Conservation (phyloP, 768 basidiomycete genomes). For the Amanita pallidorosea region DNA sequence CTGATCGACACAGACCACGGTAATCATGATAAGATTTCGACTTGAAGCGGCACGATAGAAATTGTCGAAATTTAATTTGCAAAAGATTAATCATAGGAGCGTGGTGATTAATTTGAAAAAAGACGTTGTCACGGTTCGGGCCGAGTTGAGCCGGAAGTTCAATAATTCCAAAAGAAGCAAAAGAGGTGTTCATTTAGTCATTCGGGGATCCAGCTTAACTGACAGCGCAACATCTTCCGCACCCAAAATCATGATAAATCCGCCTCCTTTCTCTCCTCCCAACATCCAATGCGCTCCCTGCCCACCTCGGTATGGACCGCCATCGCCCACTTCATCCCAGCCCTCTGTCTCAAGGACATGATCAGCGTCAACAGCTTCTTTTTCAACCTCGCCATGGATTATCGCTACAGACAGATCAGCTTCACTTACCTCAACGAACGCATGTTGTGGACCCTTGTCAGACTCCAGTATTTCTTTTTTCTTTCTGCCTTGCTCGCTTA, state of each 20-base stretch:
- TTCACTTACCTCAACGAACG: constrained; percentile 36
- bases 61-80: no score
- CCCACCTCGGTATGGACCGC: constrained; percentile 27
- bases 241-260: not conserved
- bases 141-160: no score
- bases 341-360: constrained; percentile 20
- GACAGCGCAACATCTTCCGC: not conserved
- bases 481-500: not conserved
- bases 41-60: no score
- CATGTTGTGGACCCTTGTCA: constrained; percentile 29
- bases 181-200: not conserved
- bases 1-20: no score
- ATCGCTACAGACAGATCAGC: constrained; percentile 35
- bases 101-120: no score
- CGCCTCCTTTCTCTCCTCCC: not conserved
- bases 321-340: constrained; percentile 23
- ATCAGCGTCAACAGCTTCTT: constrained; percentile 26
- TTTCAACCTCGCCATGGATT: constrained; percentile 33
- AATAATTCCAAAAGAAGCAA: no score
- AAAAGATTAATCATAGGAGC: no score
- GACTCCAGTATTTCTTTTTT: constrained; percentile 21
- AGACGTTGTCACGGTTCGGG: no score
- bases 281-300: constrained; percentile 7
- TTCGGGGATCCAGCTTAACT: not conserved
- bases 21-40: no score